Evolutionary conservation across 1,284 basidiomycete species (phyloP).

Genomic region (Naganishia albida): DNA sequence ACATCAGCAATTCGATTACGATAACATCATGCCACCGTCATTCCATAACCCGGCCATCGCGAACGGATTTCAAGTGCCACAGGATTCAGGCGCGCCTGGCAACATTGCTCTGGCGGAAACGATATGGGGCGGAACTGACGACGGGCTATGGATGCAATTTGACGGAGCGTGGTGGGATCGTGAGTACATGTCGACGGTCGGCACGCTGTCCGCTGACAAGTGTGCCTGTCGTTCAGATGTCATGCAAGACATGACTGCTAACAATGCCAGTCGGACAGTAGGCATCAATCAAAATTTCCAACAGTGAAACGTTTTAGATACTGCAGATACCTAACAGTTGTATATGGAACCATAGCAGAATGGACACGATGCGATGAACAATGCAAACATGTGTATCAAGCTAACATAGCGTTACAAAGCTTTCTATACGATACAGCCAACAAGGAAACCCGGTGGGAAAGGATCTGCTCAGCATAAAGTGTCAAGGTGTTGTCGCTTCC

Average conservation of each 20-base stretch:
- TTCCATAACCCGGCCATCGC: neutral
- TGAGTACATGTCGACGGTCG: neutral
- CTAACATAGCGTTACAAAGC: neutral
- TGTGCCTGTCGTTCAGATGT: neutral
- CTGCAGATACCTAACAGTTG: neutral
- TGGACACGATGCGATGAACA: neutral
- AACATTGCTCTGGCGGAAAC: slow-evolving; percentile 22
- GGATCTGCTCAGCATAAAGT: slow-evolving; percentile 27
- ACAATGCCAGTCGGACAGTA: slow-evolving; percentile 5
- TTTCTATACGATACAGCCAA: neutral
- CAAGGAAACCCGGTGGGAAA: slow-evolving; percentile 12
- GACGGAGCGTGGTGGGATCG: slow-evolving; percentile 32
- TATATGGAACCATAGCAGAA: neutral
- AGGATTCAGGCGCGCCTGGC: neutral
- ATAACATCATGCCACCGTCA: neutral
- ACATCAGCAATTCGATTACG: neutral
- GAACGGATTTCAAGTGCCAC: slow-evolving; percentile 7
- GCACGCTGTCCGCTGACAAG: neutral
- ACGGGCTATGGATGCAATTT: slow-evolving; percentile 29
- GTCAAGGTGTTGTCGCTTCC: slow-evolving; percentile 23
- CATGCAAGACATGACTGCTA: slow-evolving; percentile 23
- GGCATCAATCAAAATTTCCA: neutral
- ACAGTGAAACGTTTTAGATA: neutral
- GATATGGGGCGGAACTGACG: slow-evolving; percentile 23
- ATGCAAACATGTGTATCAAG: neutral